Evolutionary conservation across 106 monocot genomes (phyloP).

Genomic region (Dendrobium catenatum): DNA sequence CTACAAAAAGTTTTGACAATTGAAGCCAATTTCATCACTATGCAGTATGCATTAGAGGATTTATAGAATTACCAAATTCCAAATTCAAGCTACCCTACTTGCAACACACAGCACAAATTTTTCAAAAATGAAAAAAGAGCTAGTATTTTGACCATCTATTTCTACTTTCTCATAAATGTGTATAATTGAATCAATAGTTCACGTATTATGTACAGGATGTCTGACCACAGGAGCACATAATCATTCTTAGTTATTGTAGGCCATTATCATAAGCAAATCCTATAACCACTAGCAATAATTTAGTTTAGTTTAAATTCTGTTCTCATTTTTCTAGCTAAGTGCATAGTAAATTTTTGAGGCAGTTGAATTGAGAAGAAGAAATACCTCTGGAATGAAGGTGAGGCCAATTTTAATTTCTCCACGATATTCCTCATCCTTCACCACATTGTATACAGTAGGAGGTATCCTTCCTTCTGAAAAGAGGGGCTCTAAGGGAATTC

Average conservation of each 20-base stretch:
- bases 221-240: neutral
- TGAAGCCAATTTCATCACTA: no score
- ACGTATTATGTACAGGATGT: neutral
- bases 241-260: neutral
- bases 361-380: neutral
- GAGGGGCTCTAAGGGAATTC: slow-evolving; percentile 65
- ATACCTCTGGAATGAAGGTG: slow-evolving; percentile 68
- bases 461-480: slow-evolving; percentile 61
- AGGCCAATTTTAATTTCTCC: slow-evolving; percentile 91
- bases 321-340: no score
- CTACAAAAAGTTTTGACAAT: no score
- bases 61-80: no score
- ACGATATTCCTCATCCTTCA: slow-evolving; percentile 66
- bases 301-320: no score
- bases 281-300: no score
- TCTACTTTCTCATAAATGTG: neutral
- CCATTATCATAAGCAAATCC: no score
- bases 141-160: neutral
- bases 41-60: no score
- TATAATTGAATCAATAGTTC: neutral
- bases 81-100: no score
- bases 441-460: slow-evolving; percentile 73
- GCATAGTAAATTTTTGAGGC: no score
- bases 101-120: neutral
- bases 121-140: neutral